A percentile compares a stretch with the other conserved stretches of the same genome.
These are phyloP conservation scores for Nicotiana tomentosiformis DNA, from an alignment of 257 asterid species.

Conservation along the genomic window DNA sequence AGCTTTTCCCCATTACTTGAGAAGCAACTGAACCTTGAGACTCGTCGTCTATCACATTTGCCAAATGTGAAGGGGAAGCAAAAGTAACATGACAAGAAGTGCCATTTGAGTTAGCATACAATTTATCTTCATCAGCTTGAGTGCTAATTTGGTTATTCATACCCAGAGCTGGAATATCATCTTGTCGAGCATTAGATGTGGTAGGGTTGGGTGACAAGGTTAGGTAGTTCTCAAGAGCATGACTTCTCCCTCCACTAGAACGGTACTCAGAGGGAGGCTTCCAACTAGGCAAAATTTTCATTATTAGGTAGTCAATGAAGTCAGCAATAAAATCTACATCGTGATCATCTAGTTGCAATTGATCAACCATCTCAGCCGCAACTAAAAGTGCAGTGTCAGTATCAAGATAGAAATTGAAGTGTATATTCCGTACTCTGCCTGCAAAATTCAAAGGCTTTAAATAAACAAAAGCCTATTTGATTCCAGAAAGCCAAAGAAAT, in stretches of 20 bases:
- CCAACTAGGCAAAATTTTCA: conserved; percentile 51
- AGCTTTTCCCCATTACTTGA: conserved; percentile 28
- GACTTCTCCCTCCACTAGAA: conserved; percentile 26
- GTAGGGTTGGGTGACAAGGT: conserved; percentile 16
- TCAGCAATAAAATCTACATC: conserved; percentile 67
- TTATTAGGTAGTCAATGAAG: conserved; percentile 50
- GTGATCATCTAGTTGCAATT: conserved; percentile 56
- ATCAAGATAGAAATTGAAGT: conserved; percentile 53
- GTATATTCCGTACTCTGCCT: conserved; percentile 50
- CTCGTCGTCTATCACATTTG: conserved; percentile 15
- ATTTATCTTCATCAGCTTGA: conserved; percentile 16
- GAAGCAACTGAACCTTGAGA: conserved; percentile 39
- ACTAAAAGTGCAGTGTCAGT: conserved; percentile 66
- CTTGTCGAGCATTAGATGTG: conserved; percentile 21
- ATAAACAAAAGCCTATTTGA: background rate
- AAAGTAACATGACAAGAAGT: conserved; percentile 19
- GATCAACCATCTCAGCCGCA: conserved; percentile 85
- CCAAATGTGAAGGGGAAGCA: conserved; percentile 21
- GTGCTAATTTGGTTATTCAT: conserved; percentile 13
- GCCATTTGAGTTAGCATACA: conserved; percentile 9
- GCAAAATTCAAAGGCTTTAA: conserved; percentile 7
- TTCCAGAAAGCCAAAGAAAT: background rate
- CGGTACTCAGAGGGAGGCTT: conserved; percentile 31
- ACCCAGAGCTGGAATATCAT: conserved; percentile 3
- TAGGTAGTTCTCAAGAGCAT: conserved; percentile 13